Base-by-base conservation (phyloP, 2,329 filamentous ascomycete species). In the Myriosclerotinia scirpicola region DNA sequence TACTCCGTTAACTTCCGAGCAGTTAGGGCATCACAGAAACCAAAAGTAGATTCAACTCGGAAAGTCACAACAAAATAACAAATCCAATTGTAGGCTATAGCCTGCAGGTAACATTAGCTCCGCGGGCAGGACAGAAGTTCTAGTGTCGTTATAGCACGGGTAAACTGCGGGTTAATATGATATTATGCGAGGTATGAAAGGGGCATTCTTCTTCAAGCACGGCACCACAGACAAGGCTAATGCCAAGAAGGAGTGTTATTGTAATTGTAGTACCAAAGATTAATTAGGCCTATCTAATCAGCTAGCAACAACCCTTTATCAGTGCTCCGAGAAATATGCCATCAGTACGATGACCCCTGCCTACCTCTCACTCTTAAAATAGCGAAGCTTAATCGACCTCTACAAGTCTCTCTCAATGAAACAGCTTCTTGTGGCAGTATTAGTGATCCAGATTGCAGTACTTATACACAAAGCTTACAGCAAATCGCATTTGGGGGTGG, bases 201-300 rank as follows among this genome's bases (percentile, higher is more conserved):
- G 56, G 30, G 34, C 9, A 26, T 60, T 6, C 20, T 22, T 2
- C 12, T 8, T 38, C 5, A 5, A 7, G 44, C 14, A 26, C 2
- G 8, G 22, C 14, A 38, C 34, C 20, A 26, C 12, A 30, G 26
- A 14, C 30, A 6, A 26, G 5, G 15, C 17, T 2, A 20, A 36
- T 22, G 26, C 17, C 4, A 26, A 58, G 8, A 2, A 34, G 2
- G 2, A 6, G 17, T n/a, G 6, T 14, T 20, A n/a, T 44, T 44
- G 22, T 5, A 4, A 0, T 8, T 12, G 0, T 5, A 44, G 15
- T 34, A 36, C 2, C 5, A 9, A 15, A 15, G 5, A 2, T 9
- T 1, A 26, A 42, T 12, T 2, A 5, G 42, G 5, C 5, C 1
- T 8, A 4, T 14, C 11, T 5, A 1, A n/a, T 59, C 11, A 0